Base-by-base conservation (phyloP, 1,284 basidiomycete genomes). In the Rhodotorula sp. region DNA sequence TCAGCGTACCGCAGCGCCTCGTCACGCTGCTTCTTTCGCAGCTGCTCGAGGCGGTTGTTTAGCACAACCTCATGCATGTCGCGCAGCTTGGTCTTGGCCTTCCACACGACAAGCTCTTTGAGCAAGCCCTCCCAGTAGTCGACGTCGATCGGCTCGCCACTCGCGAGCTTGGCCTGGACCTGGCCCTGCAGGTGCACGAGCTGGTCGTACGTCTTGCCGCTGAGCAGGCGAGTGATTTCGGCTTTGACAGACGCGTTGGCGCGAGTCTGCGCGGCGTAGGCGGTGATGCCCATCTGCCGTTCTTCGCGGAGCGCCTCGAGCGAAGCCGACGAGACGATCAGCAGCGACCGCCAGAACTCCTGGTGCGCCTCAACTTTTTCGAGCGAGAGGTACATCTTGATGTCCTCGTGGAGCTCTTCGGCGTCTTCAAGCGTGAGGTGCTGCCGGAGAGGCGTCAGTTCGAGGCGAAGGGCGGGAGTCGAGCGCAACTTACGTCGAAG, bases 331-430 rank as follows among this genome's bases (percentile, higher is more conserved):
- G 94, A 97, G 4, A 99, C 89, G 15, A 96, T 90, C 86, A 95
- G 90, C 91, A 99, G 95, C 76, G 95, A 91, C 89, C 93, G 91
- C 96, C 96, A 99, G 80, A 98, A 99, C 75, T 98, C 94, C 67
- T 94, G 87, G 79, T 95, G 94, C 51, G 87, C 83, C 20, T 92
- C 88, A 27, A 86, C 86, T 76, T 89, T 88, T 79, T 99, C 96
- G 48, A 99, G 84, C 11, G 87, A 85, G 53, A 98, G 84, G 79
- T 98, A 97, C 78, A 88, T 88, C 80, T 94, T 89, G 75, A 99
- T 97, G 79, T 99, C 95, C 60, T 91, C 88, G 73, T 96, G 90
- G 29, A 99, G 83, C 80, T 99, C 95, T 74, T 94, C 88, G 5
- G 92, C 90, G 83, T 99, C 94, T 64, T 89, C 86, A 2, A 89